Percentiles rank a stretch among this genome's conserved stretches.
Evolutionary conservation across 805 yeast genomes (phyloP).

Genomic region (Yamadazyma ubonensis): DNA sequence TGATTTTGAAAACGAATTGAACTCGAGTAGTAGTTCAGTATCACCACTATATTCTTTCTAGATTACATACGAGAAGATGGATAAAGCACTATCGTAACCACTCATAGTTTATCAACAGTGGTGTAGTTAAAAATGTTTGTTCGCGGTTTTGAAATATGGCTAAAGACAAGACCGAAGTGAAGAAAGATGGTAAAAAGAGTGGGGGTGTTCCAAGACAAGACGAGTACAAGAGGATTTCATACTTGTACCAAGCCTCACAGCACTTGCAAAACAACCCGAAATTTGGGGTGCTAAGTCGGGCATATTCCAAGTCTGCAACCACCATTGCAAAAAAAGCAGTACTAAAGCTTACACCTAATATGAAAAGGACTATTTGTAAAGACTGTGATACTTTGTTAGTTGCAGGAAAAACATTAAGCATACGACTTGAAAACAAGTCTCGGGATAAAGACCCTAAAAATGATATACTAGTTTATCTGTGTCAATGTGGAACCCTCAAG

Average conservation of each 20-base stretch:
- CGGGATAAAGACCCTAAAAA: conserved; percentile 26
- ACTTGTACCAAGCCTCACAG: conserved; percentile 55
- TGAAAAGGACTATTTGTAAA: conserved; percentile 73
- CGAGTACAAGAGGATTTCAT: conserved; percentile 58
- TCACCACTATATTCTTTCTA: too few relatives aligned
- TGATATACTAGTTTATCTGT: conserved; percentile 50
- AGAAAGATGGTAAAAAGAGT: conserved; percentile 26
- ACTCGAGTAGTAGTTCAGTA: too few relatives aligned
- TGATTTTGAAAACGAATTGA: neutral
- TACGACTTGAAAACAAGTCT: conserved; percentile 44
- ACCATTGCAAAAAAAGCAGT: conserved; percentile 68
- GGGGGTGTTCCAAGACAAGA: conserved; percentile 49
- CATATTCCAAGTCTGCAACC: conserved; percentile 54
- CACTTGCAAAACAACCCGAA: conserved; percentile 28
- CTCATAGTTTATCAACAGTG: conserved; percentile 81
- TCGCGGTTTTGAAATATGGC: conserved; percentile 6
- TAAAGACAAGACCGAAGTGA: conserved; percentile 11
- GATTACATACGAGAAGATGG: conserved; percentile 85
- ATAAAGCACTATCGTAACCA: conserved; percentile 98
- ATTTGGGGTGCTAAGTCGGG: conserved; percentile 49
- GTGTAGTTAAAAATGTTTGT: conserved; percentile 4
- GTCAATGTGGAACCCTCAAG: conserved; percentile 55
- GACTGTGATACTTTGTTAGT: conserved; percentile 53
- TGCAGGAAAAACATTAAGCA: conserved; percentile 45
- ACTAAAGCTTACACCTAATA: conserved; percentile 56